Evolutionary conservation across 768 basidiomycete genomes (phyloP), one percentile per base, ranked within the genome.

Genomic region (Rhodotorula diobovata): DNA sequence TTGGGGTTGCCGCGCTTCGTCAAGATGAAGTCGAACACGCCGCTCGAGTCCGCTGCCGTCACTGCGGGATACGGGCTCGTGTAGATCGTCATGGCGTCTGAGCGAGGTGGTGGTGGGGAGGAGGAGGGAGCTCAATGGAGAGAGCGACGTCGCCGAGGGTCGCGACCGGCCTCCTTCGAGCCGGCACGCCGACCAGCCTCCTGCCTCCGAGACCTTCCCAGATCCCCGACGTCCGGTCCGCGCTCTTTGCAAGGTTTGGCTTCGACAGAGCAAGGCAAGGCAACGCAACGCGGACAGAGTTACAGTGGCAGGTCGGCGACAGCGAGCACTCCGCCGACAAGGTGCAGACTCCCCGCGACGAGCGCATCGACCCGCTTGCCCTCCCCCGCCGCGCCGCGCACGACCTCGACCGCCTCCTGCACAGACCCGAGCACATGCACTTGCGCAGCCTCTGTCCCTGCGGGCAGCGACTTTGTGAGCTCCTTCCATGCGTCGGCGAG

Each of bases 311-410:
- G 79, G 32, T 87, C 89, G 28, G 93, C 90, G 23, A 91, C 93
- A 78, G 97, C 95, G 64, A 98, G 89, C 21, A 93, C 83, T 4
- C 96, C 96, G 30, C 96, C 96, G 14, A 98, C 88, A 25, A 99
- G 85, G 81, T 94, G 94, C 72, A 99, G 80, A 80, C 93, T 96
- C 9, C 96, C 96, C 6, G 92, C 85, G 12, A 95, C 93, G 25
- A 99, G 83, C n/a, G 93, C 86, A 66, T 89, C 79, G 16, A 71
- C 70, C 2, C 55, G 66, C 74, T 60, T 71, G 21, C 45, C 46
- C 20, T 39, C 32, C 5, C 58, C 64, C 39, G 71, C 63, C 64
- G 70, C 55, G 43, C 76, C 74, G 6, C 87, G 84, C 9, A 92
- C 85, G 35, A 86, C 77, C 41, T 84, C 82, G n/a, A 97, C 83